Evolutionary conservation across 2,329 filamentous ascomycete genomes (phyloP), one percentile per base, ranked within the genome.

Genomic region (Albifimbria verrucaria): DNA sequence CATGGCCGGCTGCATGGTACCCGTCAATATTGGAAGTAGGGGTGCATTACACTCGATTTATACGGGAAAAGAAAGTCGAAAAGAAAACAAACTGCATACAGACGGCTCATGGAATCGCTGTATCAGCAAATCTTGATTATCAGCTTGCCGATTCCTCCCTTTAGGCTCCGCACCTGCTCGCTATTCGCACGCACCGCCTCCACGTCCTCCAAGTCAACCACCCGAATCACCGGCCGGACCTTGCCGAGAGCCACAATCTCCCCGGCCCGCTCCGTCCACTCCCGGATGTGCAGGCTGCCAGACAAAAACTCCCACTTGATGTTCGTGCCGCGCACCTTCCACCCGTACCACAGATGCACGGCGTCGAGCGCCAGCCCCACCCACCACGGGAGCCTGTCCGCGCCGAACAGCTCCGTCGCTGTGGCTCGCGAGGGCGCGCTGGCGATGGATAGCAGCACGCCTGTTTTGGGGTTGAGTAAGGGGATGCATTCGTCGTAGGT

Each of bases 291-390:
- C 1, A 69, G 64, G 20, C 78, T 63, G 0, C 75, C 76, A 4
- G 78, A 80, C 25, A 79, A 59, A 32, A 78, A 73, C 11, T 70
- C 69, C 46, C 77, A 72, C 56, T 68, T 65, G 43, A 79, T 71
- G 3, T 64, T 65, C 10, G 77, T 80, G 3, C 78, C 75, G 12
- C 70, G 59, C 3, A 78, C 59, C 62, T 71, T 67, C 61, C 73
- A 75, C 22, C 55, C 58, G 54, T 79, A 77, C 58, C 65, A 75
- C 55, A 68, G 58, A 55, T 74, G 72, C 15, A 65, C 68, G 3
- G 74, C 45, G 41, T 70, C 64, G 4, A 71, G 52, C 3, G 70
- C 7, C 58, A 69, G 67, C 22, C 66, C 66, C 25, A 78, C 51
- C 65, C 75, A 74, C n/a, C 63, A 64, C 1, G 71, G 72, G 54